Evolutionary conservation across 2,329 filamentous ascomycete genomes (phyloP), one percentile per base, ranked within the genome.

Genomic region (Colletotrichum acutatum): DNA sequence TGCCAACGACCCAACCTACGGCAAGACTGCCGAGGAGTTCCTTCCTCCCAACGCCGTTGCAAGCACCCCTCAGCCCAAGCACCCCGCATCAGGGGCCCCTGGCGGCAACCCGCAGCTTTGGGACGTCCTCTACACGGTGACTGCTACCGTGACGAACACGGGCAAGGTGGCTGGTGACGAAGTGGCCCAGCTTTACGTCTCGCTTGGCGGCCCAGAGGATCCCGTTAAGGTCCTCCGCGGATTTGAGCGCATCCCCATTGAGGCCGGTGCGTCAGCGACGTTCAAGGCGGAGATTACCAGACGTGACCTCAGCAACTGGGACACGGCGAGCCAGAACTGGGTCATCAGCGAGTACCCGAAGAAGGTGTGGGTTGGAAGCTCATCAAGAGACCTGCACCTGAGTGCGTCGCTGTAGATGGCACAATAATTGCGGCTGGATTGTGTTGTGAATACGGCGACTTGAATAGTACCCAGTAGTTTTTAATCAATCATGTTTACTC

Each of bases 301-400:
- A 52, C 91, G 95, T 69, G 96, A 98, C 79, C 77, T 98, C 68
- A 95, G 92, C 80, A 97, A 95, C 84, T 98, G 96, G 95, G 94
- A 98, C 76, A 85, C 89, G 0, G 86, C 79, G 1, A 81, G 84
- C n/a, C 95, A 98, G 86, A 92, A 98, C 85, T 98, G 96, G 95
- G 89, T 95, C 58, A 77, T 90, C n/a, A 86, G 83, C 9, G 76
- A 83, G 22, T 78, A 82, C 59, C 78, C 84, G 69, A 91, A 91
- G 85, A 89, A 80, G 67, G 85, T 89, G 14, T 89, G 80, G 74
- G 87, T 91, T 8, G 89, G 89, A 3, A 83, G 85, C 76, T 90
- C 87, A 78, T 90, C 88, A 69, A 83, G 89, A 62, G 85, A 90
- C 77, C 78, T 91, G 78, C 85, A 85, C 1, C 82, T 90, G 42